Conservation (phyloP, 495 filamentous ascomycete genomes). For the Daldinia grandis region DNA sequence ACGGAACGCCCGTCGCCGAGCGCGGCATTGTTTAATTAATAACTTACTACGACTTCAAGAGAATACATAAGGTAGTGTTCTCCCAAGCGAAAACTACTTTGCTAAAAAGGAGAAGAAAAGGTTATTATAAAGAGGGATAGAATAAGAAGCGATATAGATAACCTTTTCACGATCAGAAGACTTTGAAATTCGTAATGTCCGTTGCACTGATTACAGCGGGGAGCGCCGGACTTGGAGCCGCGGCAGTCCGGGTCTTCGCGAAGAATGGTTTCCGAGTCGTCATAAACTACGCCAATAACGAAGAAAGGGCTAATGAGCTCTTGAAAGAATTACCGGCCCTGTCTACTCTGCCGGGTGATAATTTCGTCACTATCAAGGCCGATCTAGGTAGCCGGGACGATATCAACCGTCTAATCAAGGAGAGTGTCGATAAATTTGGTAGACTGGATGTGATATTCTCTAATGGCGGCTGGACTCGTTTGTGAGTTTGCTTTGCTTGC, state of each 20-base stretch:
- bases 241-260: constrained; percentile 60
- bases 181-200: constrained; percentile 8
- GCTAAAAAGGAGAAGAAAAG: neutral
- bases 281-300: constrained; percentile 63
- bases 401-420: constrained; percentile 54
- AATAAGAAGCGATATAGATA: neutral
- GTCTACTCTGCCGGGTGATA: constrained; percentile 29
- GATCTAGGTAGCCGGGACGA: constrained; percentile 57
- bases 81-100: neutral
- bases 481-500: constrained; percentile 35
- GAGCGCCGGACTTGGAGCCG: constrained; percentile 65
- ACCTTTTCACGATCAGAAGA: neutral
- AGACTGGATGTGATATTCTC: constrained; percentile 63
- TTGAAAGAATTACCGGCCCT: constrained; percentile 52
- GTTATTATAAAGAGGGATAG: neutral
- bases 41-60: neutral
- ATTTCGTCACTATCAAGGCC: constrained; percentile 56
- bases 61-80: neutral
- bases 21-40: neutral
- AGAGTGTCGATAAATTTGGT: constrained; percentile 56
- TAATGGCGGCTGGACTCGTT: constrained; percentile 65
- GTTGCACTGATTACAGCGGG: constrained; percentile 65
- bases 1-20: neutral
- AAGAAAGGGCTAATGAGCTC: constrained; percentile 52
- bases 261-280: constrained; percentile 57